Base-by-base conservation (phyloP, 208 protist species). In the Naegleria gruberi region DNA sequence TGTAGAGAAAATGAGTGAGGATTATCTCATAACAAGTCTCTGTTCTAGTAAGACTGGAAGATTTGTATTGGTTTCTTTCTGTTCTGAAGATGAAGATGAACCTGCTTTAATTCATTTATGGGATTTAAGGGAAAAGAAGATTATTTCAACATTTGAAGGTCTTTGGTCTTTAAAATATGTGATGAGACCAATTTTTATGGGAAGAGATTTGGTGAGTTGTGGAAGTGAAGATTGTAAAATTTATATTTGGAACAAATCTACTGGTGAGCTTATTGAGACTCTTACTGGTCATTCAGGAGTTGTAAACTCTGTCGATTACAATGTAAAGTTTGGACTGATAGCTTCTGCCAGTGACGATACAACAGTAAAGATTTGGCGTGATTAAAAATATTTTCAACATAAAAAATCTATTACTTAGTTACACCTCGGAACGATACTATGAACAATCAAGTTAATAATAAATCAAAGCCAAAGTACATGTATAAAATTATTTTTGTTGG, bases 141-240 rank as follows among this genome's bases (percentile, higher is more conserved):
- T 88, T 5, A 30, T 65, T 23, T 42, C 23, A 17, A 15, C 46
- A 2, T 65, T 42, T 65, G 30, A 34, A 26, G 84, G 84, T 30
- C n/a, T 43, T 65, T 19, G 8, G 12, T 45, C 57, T 26, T 43
- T 45, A 43, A 57, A 57, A 42, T 88, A 43, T 65, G 84, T 88
- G 0, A n/a, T 88, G 0, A 51, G 84, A 41, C 34, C 37, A 37
- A 40, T 7, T 43, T 88, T 88, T 65, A 43, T 23, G 34, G 81
- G 81, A 19, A 41, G 44, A 19, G n/a, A 84, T 23, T 85, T 46
- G 26, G 30, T 88, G 7, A 7, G 12, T 1, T 40, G 84, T 65
- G 84, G 84, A 65, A 65, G 84, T 65, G 84, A 88, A 65, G 84
- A 88, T 41, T 15, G 4, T 43, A 65, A 65, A 42, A 65, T 88